Evolutionary conservation across 1,284 basidiomycete species (phyloP).

Genomic region (Ceratobasidium papillatum): DNA sequence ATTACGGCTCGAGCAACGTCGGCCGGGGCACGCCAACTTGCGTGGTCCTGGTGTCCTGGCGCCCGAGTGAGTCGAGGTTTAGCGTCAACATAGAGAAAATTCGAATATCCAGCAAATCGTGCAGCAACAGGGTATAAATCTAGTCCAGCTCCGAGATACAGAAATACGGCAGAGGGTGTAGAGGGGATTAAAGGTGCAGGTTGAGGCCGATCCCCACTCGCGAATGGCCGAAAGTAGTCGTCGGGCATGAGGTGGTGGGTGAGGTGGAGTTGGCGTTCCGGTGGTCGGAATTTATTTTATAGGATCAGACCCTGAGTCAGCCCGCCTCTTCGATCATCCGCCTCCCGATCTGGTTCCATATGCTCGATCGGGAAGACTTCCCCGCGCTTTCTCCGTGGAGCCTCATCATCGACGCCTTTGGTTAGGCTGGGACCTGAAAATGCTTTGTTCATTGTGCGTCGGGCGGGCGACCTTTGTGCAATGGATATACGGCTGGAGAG

Average conservation of each 20-base stretch:
- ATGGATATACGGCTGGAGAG: background rate
- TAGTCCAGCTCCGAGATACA: slow-evolving; percentile 30
- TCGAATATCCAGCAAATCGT: slow-evolving; percentile 16
- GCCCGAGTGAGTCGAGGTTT: slow-evolving; percentile 29
- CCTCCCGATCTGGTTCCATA: background rate
- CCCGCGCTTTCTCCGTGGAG: background rate
- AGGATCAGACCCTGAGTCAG: background rate
- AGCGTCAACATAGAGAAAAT: slow-evolving; percentile 32
- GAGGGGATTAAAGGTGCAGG: background rate
- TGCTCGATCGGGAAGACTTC: background rate
- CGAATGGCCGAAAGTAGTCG: slow-evolving; percentile 17
- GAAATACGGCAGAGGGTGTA: background rate
- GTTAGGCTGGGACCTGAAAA: background rate
- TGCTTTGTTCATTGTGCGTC: background rate
- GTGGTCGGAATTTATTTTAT: background rate
- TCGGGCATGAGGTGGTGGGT: background rate
- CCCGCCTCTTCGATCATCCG: background rate
- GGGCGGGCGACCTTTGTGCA: background rate
- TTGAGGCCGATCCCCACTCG: slow-evolving; percentile 6
- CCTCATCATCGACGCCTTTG: background rate
- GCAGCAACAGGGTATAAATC: slow-evolving; percentile 24
- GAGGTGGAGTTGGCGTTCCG: background rate
- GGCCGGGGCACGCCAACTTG: slow-evolving; percentile 23
- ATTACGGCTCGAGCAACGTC: slow-evolving; percentile 25
- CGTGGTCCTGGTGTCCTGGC: slow-evolving; percentile 32